These are phyloP conservation scores for Torulaspora maleeae DNA, from an alignment of 805 yeast species.

Conservation along the genomic window DNA sequence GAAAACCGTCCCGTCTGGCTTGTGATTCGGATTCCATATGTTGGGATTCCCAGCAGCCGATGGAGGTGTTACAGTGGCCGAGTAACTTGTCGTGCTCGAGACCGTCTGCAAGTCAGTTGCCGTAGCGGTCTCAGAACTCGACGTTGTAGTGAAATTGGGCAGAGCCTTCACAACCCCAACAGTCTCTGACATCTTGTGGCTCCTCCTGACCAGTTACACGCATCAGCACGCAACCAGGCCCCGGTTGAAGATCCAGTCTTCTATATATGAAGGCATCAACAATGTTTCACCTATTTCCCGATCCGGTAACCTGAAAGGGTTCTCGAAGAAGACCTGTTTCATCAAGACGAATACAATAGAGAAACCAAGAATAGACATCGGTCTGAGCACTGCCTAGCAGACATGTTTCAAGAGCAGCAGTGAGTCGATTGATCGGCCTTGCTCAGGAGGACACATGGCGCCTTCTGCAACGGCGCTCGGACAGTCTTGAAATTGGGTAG, in stretches of 20 bases:
- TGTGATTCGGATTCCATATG: conserved; percentile 42
- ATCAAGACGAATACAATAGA: not conserved
- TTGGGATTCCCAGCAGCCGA: conserved; percentile 60
- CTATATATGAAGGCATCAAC: not conserved
- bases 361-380: not conserved
- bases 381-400: no score
- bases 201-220: not conserved
- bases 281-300: conserved; percentile 13
- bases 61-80: conserved; percentile 46
- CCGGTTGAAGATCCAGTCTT: no score
- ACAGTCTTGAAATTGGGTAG: no score
- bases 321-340: not conserved
- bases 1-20: conserved; percentile 76
- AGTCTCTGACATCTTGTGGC: not conserved
- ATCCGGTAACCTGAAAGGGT: conserved; percentile 3
- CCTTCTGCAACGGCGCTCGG: no score
- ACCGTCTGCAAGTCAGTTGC: conserved; percentile 11
- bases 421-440: no score
- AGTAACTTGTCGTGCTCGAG: conserved; percentile 18
- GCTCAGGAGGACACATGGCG: no score
- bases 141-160: conserved; percentile 20
- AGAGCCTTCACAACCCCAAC: conserved; percentile 25
- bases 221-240: no score
- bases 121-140: conserved; percentile 9
- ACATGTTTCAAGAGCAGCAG: no score